These are phyloP conservation scores for Elongisporangium undulatum DNA, from an alignment of 352 stramenopile species.

Conservation along the genomic window DNA sequence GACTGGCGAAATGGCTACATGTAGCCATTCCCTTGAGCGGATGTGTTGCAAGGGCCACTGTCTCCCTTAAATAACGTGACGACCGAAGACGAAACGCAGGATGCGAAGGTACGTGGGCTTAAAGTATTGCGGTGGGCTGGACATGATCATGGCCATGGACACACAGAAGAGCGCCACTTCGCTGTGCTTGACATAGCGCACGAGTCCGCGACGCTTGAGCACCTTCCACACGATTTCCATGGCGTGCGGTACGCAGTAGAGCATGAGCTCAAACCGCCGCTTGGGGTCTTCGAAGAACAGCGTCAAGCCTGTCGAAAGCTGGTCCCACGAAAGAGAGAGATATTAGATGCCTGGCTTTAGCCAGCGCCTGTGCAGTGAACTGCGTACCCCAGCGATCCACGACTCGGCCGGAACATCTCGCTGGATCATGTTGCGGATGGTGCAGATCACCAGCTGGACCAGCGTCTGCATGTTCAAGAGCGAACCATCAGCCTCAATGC, in stretches of 20 bases:
- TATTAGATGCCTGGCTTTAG: not conserved
- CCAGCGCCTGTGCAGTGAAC: not conserved
- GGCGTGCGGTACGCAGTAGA: constrained; percentile 73
- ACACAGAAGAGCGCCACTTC: constrained; percentile 82
- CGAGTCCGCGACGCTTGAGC: constrained; percentile 56
- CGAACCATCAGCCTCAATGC: not conserved
- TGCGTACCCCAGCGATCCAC: constrained; percentile 51
- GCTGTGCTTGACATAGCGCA: constrained; percentile 72
- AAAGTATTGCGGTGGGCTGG: constrained; percentile 69
- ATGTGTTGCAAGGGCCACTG: not conserved
- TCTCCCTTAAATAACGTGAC: constrained; percentile 51
- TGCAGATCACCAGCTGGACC: constrained; percentile 73
- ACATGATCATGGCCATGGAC: constrained; percentile 84
- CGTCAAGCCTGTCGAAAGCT: constrained; percentile 53
- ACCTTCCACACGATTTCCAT: constrained; percentile 81
- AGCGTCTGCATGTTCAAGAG: constrained; percentile 30
- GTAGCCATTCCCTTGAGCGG: not conserved
- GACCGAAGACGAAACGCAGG: constrained; percentile 80
- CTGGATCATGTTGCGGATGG: constrained; percentile 66
- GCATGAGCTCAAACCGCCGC: constrained; percentile 80
- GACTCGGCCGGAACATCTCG: constrained; percentile 42
- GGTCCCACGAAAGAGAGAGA: not conserved
- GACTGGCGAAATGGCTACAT: not conserved
- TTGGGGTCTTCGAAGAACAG: constrained; percentile 82
- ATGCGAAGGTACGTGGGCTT: constrained; percentile 83